Conservation (phyloP, 345 rosid species). For the Mercurialis annua region DNA sequence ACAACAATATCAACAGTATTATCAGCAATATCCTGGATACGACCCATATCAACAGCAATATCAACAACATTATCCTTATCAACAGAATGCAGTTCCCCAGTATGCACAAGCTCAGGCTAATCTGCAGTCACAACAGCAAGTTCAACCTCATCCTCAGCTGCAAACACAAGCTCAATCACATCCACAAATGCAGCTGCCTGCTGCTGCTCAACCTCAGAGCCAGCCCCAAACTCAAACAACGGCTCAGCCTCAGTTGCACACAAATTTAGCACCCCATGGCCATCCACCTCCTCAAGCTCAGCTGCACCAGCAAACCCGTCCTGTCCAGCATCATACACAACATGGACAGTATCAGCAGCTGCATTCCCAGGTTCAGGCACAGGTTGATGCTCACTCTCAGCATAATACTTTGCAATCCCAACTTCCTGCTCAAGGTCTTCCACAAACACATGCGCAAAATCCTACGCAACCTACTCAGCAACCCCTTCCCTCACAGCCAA, state of each 20-base stretch:
- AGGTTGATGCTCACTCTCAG: too few relatives aligned
- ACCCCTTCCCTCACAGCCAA: conserved; percentile 24
- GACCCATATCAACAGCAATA: conserved; percentile 50
- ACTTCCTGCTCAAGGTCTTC: conserved; percentile 28
- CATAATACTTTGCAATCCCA: conserved; percentile 16
- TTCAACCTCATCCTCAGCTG: conserved; percentile 25
- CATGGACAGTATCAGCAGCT: conserved; percentile 37
- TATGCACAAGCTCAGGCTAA: conserved; percentile 36
- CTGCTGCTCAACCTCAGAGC: conserved; percentile 39
- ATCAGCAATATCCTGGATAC: conserved; percentile 63
- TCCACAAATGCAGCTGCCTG: conserved; percentile 28
- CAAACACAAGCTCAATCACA: conserved; percentile 32
- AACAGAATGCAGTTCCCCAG: conserved; percentile 42
- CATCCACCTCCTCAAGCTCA: conserved; percentile 31
- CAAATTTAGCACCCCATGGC: conserved; percentile 20
- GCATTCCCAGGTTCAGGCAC: conserved; percentile 24
- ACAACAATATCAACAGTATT: conserved; percentile 59
- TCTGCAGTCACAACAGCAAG: conserved; percentile 32
- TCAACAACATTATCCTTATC: conserved; percentile 58
- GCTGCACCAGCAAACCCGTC: conserved; percentile 22
- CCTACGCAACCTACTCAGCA: conserved; percentile 24
- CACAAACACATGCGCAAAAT: conserved; percentile 31
- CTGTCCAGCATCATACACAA: conserved; percentile 33
- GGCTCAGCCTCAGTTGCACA: conserved; percentile 30
- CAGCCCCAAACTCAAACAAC: conserved; percentile 25